A percentile compares a stretch with the other conserved stretches of the same genome.
These are phyloP conservation scores for Chytriomyces confervae DNA, from an alignment of 192 early-diverging fungal species.

Conservation along the genomic window DNA sequence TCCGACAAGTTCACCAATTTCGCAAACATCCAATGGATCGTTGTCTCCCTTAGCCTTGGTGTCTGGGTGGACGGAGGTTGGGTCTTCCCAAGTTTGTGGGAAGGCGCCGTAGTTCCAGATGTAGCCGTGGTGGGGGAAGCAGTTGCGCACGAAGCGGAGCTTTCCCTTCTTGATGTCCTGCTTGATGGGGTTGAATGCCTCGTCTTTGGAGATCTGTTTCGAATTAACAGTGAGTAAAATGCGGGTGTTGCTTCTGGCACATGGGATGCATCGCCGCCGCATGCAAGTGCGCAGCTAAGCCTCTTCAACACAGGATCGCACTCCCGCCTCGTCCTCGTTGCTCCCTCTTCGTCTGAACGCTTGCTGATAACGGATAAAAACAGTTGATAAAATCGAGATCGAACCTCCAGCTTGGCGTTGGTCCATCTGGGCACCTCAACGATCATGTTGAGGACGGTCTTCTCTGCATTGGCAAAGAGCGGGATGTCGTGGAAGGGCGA, in stretches of 20 bases:
- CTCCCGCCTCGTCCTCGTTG: not conserved
- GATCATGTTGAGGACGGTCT: constrained; percentile 96
- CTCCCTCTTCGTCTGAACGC: constrained; percentile 1
- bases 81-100: constrained; percentile 99
- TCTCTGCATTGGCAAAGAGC: constrained; percentile 87
- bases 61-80: constrained; percentile 84
- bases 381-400: constrained; percentile 5
- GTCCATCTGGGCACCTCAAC: constrained; percentile 99
- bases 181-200: constrained; percentile 97
- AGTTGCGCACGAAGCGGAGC: constrained; percentile 96
- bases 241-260: too few species aligned
- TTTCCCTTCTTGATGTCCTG: constrained; percentile 99
- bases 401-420: constrained; percentile 95
- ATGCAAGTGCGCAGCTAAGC: too few species aligned
- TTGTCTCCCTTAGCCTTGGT: constrained; percentile 97
- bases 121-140: constrained; percentile 99
- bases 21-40: constrained; percentile 97
- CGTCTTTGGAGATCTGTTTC: constrained; percentile 89
- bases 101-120: constrained; percentile 99
- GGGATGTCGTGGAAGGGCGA: constrained; percentile 99
- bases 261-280: too few species aligned
- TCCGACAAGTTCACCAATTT: constrained; percentile 96
- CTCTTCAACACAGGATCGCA: too few species aligned
- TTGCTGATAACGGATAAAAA: constrained; percentile 5
- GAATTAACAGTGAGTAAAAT: constrained; percentile 19